Base-by-base conservation (phyloP, 306 rosid genomes). In the Vicia sativa region DNA sequence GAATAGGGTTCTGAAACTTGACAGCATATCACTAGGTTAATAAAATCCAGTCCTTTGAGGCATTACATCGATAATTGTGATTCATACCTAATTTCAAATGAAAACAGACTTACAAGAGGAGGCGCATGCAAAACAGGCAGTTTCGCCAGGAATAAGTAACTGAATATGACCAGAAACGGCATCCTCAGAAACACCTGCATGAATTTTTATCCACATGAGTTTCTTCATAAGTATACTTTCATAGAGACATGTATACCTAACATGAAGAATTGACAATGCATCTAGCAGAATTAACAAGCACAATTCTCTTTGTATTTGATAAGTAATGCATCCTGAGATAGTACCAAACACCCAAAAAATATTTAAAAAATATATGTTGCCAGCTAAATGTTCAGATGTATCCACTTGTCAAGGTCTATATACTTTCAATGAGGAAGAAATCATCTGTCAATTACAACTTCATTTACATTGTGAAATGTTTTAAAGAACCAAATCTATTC, bases 81-180 rank as follows among this genome's bases (percentile, higher is more conserved):
- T 60, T 18, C 11, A 66, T 49, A 54, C 39, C 43, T 64, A 72
- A 69, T 12, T 68, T 65, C 53, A 70, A 31, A 62, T n/a, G 46
- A 78, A 63, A 41, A 41, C 37, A 45, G 54, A 23, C 87, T 43
- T 67, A 93, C 99, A 89, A 93, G 75, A 79, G 98, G 98, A 65
- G 99, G 99, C 97, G 72, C 99, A 90, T 56, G 99, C 99, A 85
- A 93, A 93, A 85, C 99, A 93, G 50, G 97, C 99, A 71, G 89
- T 90, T 84, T 93, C 99, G 58, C 99, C 97, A 31, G 97, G 99
- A 55, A 93, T 79, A 59, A 93, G 79, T 79, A 93, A 68, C 83
- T 93, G 99, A 82, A 93, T 93, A 78, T 90, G 97, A 72, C 99
- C 96, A 46, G 99, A 93, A 75, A 93, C 99, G 34, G 96, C 97